phyloP scores from a whole-genome alignment of 169 alveolate species.

The Perkinsus olseni region DNA sequence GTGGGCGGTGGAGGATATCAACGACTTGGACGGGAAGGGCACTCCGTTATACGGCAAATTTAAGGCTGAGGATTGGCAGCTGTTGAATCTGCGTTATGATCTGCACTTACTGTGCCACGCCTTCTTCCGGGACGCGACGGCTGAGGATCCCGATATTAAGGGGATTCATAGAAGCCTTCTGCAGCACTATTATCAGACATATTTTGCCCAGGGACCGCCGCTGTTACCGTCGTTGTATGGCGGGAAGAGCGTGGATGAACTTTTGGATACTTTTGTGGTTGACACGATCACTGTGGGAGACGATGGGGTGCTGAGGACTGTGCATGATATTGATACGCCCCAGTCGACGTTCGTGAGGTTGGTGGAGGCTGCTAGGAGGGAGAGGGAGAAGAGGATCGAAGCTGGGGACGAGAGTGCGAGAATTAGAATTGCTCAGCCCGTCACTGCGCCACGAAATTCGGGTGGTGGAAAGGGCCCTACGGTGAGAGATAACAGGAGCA shows the following conservation, averaged over 20 bases:
- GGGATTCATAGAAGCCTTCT: background rate
- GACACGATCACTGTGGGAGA: background rate
- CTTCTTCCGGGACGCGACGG: background rate
- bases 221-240: background rate
- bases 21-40: background rate
- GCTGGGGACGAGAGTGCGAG: background rate
- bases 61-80: background rate
- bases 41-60: background rate
- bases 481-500: background rate
- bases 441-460: constrained; percentile 1
- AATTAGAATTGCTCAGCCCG: background rate
- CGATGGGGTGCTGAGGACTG: background rate
- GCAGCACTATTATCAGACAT: background rate
- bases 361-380: background rate
- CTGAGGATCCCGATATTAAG: background rate
- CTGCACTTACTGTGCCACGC: background rate
- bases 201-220: background rate
- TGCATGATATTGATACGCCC: background rate
- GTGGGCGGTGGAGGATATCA: background rate
- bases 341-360: background rate
- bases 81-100: background rate
- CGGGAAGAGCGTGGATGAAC: background rate
- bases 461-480: background rate
- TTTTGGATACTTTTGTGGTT: background rate
- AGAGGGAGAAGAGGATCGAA: background rate